Percentiles rank a stretch among this genome's conserved stretches.
These are phyloP conservation scores for Fistulifera pelliculosa DNA, from an alignment of 108 stramenopile genomes.

Conservation along the genomic window DNA sequence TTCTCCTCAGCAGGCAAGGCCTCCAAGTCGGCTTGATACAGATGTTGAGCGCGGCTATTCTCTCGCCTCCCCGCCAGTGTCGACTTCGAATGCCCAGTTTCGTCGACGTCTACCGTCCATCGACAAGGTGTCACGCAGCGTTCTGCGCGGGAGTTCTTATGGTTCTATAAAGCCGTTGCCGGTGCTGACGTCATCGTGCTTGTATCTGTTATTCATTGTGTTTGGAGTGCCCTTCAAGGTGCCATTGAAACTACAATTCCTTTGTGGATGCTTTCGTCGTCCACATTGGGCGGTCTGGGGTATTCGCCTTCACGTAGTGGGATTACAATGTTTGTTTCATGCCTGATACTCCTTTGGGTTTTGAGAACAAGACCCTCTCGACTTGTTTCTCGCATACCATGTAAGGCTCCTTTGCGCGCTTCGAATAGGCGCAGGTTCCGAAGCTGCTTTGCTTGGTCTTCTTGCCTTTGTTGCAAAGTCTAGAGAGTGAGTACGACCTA, in stretches of 20 bases:
- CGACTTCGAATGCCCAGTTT: neutral
- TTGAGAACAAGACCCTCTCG: slow-evolving; percentile 20
- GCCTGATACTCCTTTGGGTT: slow-evolving; percentile 23
- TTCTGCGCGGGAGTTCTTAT: slow-evolving; percentile 1
- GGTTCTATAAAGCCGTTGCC: slow-evolving; percentile 8
- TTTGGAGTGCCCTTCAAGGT: slow-evolving; percentile 19
- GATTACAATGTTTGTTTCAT: slow-evolving; percentile 21
- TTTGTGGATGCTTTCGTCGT: slow-evolving; percentile 25
- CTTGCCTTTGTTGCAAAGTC: slow-evolving; percentile 7
- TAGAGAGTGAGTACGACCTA: neutral
- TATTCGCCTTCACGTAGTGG: slow-evolving; percentile 30
- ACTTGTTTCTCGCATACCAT: slow-evolving; percentile 14
- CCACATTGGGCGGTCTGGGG: slow-evolving; percentile 28
- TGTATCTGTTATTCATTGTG: slow-evolving; percentile 5
- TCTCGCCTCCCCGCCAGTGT: neutral
- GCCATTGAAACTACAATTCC: slow-evolving; percentile 35
- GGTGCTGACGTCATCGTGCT: slow-evolving; percentile 6
- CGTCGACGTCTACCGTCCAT: neutral
- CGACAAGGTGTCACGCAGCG: neutral
- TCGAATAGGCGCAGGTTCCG: slow-evolving; percentile 27
- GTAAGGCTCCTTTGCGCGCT: slow-evolving; percentile 27
- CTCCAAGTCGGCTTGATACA: no score
- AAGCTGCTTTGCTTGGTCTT: slow-evolving; percentile 11
- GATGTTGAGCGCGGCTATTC: no score
- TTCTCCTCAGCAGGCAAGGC: neutral